Conservation (phyloP, 768 basidiomycete genomes). For the Rhodotorula babjevae region DNA sequence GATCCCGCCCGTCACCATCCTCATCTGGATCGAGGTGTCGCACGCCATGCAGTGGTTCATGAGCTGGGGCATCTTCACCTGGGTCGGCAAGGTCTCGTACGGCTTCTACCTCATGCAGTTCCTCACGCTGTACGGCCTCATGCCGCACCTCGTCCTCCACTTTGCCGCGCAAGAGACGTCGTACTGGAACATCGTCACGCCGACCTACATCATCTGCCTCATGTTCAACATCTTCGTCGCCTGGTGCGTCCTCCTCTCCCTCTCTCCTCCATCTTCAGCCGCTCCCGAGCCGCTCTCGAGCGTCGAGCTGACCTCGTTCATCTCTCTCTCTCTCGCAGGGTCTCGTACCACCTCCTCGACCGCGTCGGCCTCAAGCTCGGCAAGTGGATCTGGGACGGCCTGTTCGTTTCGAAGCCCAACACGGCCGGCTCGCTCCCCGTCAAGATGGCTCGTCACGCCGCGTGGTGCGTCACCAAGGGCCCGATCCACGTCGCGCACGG, state of each 20-base stretch:
- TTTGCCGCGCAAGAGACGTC: constrained; percentile 33
- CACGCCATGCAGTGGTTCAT: constrained; percentile 46
- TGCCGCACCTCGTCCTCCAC: constrained; percentile 44
- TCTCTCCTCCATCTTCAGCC: background rate
- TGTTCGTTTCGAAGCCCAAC: constrained; percentile 46
- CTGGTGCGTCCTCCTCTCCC: constrained; percentile 28
- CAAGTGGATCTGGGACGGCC: constrained; percentile 46
- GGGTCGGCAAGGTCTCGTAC: constrained; percentile 46
- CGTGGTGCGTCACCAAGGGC: constrained; percentile 37
- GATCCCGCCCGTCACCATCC: constrained; percentile 41
- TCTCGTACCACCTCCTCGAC: constrained; percentile 45
- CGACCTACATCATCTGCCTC: constrained; percentile 44
- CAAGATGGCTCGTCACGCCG: constrained; percentile 38
- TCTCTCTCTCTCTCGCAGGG: too few relatives aligned
- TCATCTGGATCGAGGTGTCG: constrained; percentile 44
- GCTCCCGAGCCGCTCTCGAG: background rate
- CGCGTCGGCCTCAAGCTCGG: constrained; percentile 45
- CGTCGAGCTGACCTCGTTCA: background rate
- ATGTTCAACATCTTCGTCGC: constrained; percentile 45
- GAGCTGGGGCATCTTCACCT: constrained; percentile 44
- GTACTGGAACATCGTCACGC: constrained; percentile 44
- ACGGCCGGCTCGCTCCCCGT: constrained; percentile 39
- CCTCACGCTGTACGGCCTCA: constrained; percentile 44
- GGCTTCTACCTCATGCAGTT: constrained; percentile 47
- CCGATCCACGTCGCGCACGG: constrained; percentile 34